Evolutionary conservation across 352 stramenopile genomes (phyloP).

Genomic region (Globisporangium lucens): DNA sequence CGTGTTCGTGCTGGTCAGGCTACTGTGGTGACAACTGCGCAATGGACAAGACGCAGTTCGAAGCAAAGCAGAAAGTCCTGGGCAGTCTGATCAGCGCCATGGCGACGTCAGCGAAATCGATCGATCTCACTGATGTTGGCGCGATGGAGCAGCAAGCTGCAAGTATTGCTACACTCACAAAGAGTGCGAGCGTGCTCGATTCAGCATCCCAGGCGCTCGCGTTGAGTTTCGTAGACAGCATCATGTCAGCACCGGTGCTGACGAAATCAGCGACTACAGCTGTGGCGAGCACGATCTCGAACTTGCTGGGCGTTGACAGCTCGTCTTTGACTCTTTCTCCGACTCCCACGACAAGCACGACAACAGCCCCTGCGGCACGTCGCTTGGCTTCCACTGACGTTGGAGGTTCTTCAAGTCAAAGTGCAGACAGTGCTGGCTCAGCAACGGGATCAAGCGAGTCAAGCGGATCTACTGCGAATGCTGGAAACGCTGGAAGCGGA

Average conservation of each 20-base stretch:
- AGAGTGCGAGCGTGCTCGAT: slow-evolving; percentile 57
- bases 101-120: slow-evolving; percentile 40
- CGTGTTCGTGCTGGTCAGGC: slow-evolving; percentile 40
- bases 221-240: slow-evolving; percentile 55
- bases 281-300: slow-evolving; percentile 60
- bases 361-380: neutral
- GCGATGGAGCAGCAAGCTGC: slow-evolving; percentile 63
- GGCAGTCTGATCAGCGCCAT: slow-evolving; percentile 57
- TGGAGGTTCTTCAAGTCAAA: neutral
- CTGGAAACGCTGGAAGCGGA: slow-evolving; percentile 5
- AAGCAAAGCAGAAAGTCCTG: slow-evolving; percentile 47
- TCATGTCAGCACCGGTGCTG: slow-evolving; percentile 51
- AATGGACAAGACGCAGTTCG: slow-evolving; percentile 43
- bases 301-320: slow-evolving; percentile 42
- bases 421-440: neutral
- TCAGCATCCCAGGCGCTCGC: slow-evolving; percentile 37
- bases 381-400: neutral
- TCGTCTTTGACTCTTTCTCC: slow-evolving; percentile 9
- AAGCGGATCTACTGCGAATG: neutral
- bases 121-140: slow-evolving; percentile 47
- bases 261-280: slow-evolving; percentile 40
- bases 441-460: neutral
- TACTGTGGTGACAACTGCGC: slow-evolving; percentile 67
- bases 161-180: slow-evolving; percentile 65
- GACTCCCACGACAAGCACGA: neutral